These are phyloP conservation scores for Gynostemma pentaphyllum DNA, from an alignment of 306 rosid species.

Conservation along the genomic window DNA sequence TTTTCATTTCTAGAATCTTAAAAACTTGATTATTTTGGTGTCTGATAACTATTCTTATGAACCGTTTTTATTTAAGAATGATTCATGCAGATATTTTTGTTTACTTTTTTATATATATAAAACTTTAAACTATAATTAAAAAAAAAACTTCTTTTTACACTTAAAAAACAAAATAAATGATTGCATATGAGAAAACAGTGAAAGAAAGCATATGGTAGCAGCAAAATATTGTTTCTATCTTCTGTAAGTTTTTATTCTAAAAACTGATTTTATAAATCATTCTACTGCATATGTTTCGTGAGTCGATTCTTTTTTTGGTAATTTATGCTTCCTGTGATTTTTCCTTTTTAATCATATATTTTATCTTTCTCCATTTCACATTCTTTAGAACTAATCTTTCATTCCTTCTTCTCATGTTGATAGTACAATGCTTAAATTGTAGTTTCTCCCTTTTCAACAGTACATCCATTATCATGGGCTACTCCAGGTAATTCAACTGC, in stretches of 20 bases:
- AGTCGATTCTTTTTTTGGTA: not conserved
- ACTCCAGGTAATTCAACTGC: constrained; percentile 27
- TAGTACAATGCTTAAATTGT: not conserved
- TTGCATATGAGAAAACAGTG: not conserved
- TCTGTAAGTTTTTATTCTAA: not conserved
- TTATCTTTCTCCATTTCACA: too few species aligned
- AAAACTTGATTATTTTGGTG: not conserved
- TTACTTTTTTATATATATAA: too few species aligned
- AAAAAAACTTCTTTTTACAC: too few species aligned
- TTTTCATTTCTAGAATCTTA: not conserved
- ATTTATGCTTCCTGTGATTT: not conserved
- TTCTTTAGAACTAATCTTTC: too few species aligned
- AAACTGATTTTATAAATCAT: not conserved
- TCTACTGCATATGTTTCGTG: not conserved
- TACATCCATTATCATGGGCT: constrained; percentile 45
- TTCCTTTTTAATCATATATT: too few species aligned
- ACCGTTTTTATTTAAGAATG: not conserved
- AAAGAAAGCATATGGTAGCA: not conserved
- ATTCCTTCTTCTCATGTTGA: not conserved
- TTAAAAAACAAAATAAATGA: too few species aligned
- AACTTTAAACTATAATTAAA: too few species aligned
- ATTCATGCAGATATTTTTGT: too few species aligned
- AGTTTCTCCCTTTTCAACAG: constrained; percentile 30
- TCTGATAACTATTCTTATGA: not conserved
- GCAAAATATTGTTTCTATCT: not conserved